Conservation (phyloP, 495 filamentous ascomycete species). For the Hypoxylon crocopeplum region DNA sequence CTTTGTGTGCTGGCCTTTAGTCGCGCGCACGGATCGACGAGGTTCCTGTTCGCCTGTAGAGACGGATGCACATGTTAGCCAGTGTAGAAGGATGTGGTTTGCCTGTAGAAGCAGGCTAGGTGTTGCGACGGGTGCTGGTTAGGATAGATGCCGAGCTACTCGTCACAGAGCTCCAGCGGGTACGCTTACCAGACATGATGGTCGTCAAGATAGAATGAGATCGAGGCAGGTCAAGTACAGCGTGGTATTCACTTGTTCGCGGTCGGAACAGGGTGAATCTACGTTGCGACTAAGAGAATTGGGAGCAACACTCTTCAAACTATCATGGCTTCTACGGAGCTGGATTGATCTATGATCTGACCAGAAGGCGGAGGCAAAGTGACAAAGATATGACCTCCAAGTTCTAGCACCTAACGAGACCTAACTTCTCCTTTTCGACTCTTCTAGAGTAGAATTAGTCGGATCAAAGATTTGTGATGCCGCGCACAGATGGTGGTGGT, state of each 20-base stretch:
- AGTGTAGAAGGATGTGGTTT: not conserved
- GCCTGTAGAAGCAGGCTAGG: not conserved
- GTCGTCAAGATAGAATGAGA: slow-evolving; percentile 6
- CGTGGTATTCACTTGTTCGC: slow-evolving; percentile 8
- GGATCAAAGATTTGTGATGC: not conserved
- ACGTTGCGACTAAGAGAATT: slow-evolving; percentile 27
- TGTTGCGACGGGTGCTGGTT: not conserved
- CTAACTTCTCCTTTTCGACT: slow-evolving; percentile 16
- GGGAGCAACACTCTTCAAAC: slow-evolving; percentile 37
- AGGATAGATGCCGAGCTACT: not conserved
- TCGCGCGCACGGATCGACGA: slow-evolving; percentile 90
- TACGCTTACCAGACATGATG: slow-evolving; percentile 45
- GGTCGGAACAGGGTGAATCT: slow-evolving; percentile 21
- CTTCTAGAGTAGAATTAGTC: not conserved
- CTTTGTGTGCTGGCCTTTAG: slow-evolving; percentile 93
- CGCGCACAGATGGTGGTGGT: not conserved
- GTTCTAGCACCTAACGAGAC: slow-evolving; percentile 34
- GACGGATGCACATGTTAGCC: slow-evolving; percentile 7
- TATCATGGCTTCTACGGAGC: slow-evolving; percentile 45
- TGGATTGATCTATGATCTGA: slow-evolving; percentile 36
- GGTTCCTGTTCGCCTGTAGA: slow-evolving; percentile 69
- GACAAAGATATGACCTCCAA: slow-evolving; percentile 34
- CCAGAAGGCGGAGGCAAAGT: slow-evolving; percentile 21
- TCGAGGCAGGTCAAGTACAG: slow-evolving; percentile 5
- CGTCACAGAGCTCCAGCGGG: slow-evolving; percentile 10